Conservation (phyloP, 2,329 filamentous ascomycete genomes). For the Emericellopsis atlantica region DNA sequence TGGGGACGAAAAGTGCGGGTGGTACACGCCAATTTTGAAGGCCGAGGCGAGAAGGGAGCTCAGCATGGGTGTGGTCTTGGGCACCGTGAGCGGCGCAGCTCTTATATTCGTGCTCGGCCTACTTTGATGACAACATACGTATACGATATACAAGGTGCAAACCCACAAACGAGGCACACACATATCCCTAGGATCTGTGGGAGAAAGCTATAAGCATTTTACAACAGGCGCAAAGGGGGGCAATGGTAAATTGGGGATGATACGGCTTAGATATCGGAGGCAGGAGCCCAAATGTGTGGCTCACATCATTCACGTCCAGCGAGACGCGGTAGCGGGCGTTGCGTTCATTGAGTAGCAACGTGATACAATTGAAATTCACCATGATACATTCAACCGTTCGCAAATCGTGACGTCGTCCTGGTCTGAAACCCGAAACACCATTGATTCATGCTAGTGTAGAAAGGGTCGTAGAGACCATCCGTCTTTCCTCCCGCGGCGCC, state of each 20-base stretch:
- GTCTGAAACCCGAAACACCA: slow-evolving; percentile 27
- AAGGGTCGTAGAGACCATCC: slow-evolving; percentile 4
- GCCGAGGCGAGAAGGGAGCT: slow-evolving; percentile 7
- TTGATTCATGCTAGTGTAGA: slow-evolving; percentile 27
- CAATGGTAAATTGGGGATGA: no score
- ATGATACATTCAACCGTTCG: background rate
- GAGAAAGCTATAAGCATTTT: no score
- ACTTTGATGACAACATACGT: slow-evolving; percentile 5
- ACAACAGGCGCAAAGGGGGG: no score
- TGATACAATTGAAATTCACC: no score
- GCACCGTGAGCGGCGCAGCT: slow-evolving; percentile 9
- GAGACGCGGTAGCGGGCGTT: no score
- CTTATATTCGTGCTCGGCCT: slow-evolving; percentile 12
- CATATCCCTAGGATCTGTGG: no score
- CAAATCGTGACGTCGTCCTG: slow-evolving; percentile 7
- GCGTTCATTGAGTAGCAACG: background rate
- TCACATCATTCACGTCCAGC: no score
- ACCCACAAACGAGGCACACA: no score
- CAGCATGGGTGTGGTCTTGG: slow-evolving; percentile 9
- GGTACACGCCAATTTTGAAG: slow-evolving; percentile 14
- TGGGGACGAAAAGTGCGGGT: slow-evolving; percentile 18
- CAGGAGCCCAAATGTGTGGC: no score
- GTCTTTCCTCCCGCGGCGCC: slow-evolving; percentile 1
- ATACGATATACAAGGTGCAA: no score
- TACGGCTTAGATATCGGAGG: no score